Evolutionary conservation across 768 basidiomycete genomes (phyloP).

Genomic region (Mycena venus): DNA sequence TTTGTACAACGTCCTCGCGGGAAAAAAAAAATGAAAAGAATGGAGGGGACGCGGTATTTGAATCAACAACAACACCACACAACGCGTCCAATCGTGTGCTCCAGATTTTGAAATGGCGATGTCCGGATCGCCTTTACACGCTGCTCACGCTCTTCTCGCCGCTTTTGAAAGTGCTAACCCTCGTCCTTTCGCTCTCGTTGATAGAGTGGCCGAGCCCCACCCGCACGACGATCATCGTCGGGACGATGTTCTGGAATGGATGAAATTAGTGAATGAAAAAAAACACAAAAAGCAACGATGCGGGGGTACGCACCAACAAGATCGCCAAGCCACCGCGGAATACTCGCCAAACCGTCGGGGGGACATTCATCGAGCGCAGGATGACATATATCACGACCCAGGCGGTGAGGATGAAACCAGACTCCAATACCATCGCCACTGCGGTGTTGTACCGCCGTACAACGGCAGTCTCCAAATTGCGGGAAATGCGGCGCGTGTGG

Average conservation of each 20-base stretch:
- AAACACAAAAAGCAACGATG: neutral
- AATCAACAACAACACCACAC: neutral
- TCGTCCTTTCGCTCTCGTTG: neutral
- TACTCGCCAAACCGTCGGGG: slow-evolving; percentile 25
- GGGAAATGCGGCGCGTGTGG: slow-evolving; percentile 4
- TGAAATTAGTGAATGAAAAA: neutral
- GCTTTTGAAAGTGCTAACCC: neutral
- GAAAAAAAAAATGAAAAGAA: neutral
- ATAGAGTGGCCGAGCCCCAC: slow-evolving; percentile 24
- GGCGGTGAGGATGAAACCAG: slow-evolving; percentile 20
- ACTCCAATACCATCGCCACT: slow-evolving; percentile 30
- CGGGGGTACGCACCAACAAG: slow-evolving; percentile 16
- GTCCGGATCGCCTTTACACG: neutral
- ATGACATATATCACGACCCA: slow-evolving; percentile 28
- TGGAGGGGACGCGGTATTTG: neutral
- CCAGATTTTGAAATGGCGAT: neutral
- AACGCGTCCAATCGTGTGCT: neutral
- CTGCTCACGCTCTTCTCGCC: neutral
- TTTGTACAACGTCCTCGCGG: neutral
- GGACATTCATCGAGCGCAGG: slow-evolving; percentile 21
- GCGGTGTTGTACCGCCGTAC: slow-evolving; percentile 21
- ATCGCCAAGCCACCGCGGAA: slow-evolving; percentile 31
- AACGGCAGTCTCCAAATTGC: neutral
- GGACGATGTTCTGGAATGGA: slow-evolving; percentile 30
- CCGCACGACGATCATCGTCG: slow-evolving; percentile 29